Evolutionary conservation across 768 basidiomycete genomes (phyloP), one percentile per base, ranked within the genome.

Genomic region (Pleurotus giganteus): DNA sequence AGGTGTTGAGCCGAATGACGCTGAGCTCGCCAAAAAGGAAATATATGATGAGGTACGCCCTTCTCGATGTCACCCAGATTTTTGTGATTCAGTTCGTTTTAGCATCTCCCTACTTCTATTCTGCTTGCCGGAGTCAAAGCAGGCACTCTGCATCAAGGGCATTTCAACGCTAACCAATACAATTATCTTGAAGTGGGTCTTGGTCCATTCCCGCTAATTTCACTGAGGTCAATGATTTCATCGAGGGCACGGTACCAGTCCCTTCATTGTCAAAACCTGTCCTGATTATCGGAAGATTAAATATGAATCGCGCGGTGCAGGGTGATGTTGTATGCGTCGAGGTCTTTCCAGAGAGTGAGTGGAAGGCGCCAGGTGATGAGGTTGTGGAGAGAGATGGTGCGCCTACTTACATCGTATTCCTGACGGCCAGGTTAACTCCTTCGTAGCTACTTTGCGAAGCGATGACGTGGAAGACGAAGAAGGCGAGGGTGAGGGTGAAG

Each of bases 241-340:
- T 34, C 15, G 61, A 93, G 89, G 96, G 94, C 5, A 89, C 79
- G 44, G 94, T 97, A 15, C 76, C 83, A 3, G 86, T 89, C 0
- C 83, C 86, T 1, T 80, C 78, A 0, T 89, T 89, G 2, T 41
- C 39, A 11, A 93, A 90, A 65, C 86, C 91, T 0, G 77, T 98
- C 7, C 77, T 98, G 1, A 76, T 99, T 4, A 79, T 91, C 27
- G 95, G 95, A 0, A 79, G 94, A 26, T 88, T 94, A 69, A 86
- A 93, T 58, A 97, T 98, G 90, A 99, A 99, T 66, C 85, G 97
- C 15, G 87, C 94, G 0, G 91, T 98, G 8, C 81, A 96, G 29
- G 95, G 97, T 1, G 97, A 99, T 63, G 72, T 96, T 11, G 95
- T 99, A 0, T 93, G 85, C 0, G 85, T 99, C 8, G 86, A 98